A percentile compares a stretch with the other conserved stretches of the same genome.
These are phyloP conservation scores for peach (Prunus persica) DNA, from an alignment of 306 rosid species.

Conservation along the genomic window Prunus_persica_NCBIv2 NC_034011.1:20102501-20103000, in stretches of 20 bases:
- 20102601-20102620: not conserved
- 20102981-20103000: no score
- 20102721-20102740: not conserved
- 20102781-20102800: not conserved
- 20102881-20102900: no score
- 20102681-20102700: not conserved
- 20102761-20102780: constrained; percentile 5
- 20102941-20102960: no score
- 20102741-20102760: not conserved
- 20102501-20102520: no score
- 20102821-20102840: not conserved
- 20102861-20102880: no score
- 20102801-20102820: not conserved
- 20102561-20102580: not conserved
- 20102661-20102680: not conserved
- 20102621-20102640: not conserved
- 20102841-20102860: no score
- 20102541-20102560: not conserved
- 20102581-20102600: not conserved
- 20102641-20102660: not conserved
- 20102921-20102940: no score
- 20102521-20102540: not conserved
- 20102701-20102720: not conserved
- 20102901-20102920: no score
- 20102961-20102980: no score